A percentile compares a stretch with the other conserved stretches of the same genome.
These are phyloP conservation scores for Ustilago crameri DNA, from an alignment of 1,284 basidiomycete genomes.

Conservation along the genomic window DNA sequence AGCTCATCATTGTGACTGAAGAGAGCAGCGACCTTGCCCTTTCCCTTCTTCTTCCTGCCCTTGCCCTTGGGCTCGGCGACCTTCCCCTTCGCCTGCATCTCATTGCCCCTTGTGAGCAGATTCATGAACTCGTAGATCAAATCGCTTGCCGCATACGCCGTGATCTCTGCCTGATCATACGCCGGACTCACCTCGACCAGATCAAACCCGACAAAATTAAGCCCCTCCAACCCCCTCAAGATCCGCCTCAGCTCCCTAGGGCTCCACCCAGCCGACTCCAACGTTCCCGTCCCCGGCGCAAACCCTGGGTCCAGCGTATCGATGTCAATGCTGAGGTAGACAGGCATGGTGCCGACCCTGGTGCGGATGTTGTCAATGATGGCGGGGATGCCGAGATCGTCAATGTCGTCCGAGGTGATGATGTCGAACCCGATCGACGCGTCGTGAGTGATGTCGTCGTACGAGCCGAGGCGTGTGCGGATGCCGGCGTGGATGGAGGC, in stretches of 20 bases:
- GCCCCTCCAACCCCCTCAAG: conserved; percentile 44
- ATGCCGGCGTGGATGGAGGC: conserved; percentile 84
- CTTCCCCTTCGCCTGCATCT: conserved; percentile 16
- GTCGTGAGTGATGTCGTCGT: conserved; percentile 51
- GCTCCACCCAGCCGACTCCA: conserved; percentile 54
- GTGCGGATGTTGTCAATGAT: conserved; percentile 41
- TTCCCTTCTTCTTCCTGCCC: conserved; percentile 14
- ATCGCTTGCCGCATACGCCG: conserved; percentile 54
- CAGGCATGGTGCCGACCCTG: conserved; percentile 49
- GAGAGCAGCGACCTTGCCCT: conserved; percentile 12
- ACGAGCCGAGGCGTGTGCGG: conserved; percentile 67
- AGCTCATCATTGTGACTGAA: conserved; percentile 33
- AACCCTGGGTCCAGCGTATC: conserved; percentile 58
- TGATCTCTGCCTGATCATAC: conserved; percentile 58
- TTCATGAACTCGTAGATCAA: conserved; percentile 57
- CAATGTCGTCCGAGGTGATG: conserved; percentile 56
- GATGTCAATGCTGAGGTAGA: conserved; percentile 58
- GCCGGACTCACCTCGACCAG: conserved; percentile 56
- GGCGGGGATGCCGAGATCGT: conserved; percentile 45
- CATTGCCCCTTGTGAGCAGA: conserved; percentile 26
- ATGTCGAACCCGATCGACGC: conserved; percentile 51
- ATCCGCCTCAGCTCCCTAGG: conserved; percentile 53
- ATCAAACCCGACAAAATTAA: conserved; percentile 60
- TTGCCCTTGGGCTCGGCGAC: conserved; percentile 28
- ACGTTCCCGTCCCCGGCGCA: conserved; percentile 55